phyloP scores from a whole-genome alignment of 208 protist genomes.

The Herpetomonas samuelpessoai region DNA sequence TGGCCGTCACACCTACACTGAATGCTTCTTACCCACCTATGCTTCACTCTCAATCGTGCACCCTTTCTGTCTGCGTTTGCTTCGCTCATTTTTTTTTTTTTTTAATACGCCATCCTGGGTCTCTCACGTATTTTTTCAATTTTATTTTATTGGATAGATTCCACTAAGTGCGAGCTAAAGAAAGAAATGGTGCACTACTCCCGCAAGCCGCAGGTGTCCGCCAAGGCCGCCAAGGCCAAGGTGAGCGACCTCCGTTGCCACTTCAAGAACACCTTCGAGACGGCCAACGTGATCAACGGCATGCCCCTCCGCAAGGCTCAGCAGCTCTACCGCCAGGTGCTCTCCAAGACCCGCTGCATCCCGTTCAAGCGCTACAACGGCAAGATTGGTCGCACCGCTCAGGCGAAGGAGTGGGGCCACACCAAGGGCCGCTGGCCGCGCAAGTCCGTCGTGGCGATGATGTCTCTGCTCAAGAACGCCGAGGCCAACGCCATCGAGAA shows the following conservation, averaged over 20 bases:
- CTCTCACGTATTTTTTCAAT: conserved; percentile 12
- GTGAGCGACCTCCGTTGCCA: conserved; percentile 72
- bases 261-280: conserved; percentile 95
- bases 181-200: conserved; percentile 92
- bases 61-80: conserved; percentile 1
- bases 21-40: too few species aligned
- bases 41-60: not conserved
- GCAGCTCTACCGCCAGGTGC: conserved; percentile 92
- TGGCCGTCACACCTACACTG: too few species aligned
- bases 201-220: conserved; percentile 87
- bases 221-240: conserved; percentile 81
- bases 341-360: conserved; percentile 94
- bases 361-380: conserved; percentile 94
- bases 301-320: conserved; percentile 92
- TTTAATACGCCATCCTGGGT: conserved; percentile 22
- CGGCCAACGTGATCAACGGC: conserved; percentile 90
- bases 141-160: conserved; percentile 27
- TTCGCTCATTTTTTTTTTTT: conserved; percentile 8
- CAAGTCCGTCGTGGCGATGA: conserved; percentile 73
- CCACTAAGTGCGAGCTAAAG: conserved; percentile 88
- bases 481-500: conserved; percentile 88
- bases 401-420: conserved; percentile 92
- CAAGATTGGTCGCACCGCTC: conserved; percentile 89
- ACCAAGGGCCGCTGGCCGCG: conserved; percentile 86
- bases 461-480: conserved; percentile 92